Conservation (phyloP, 148 eudicot genomes). For the Amaranthus cruentus region DNA sequence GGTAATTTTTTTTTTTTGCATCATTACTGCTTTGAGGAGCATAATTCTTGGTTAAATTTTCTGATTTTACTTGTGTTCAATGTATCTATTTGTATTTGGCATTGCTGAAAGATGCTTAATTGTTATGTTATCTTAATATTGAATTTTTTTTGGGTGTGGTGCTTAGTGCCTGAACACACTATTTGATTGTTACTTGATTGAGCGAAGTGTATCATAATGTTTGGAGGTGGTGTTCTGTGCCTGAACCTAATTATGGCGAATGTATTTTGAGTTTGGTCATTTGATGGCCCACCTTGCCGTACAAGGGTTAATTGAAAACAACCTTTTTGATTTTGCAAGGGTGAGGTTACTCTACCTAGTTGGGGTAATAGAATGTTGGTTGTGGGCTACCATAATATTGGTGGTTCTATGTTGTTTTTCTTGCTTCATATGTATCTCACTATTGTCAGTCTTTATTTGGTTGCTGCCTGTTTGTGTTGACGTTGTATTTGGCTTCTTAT, state of each 20-base stretch:
- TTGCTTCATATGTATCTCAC: not conserved
- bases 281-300: not conserved
- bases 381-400: too few species aligned
- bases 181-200: not conserved
- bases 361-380: too few species aligned
- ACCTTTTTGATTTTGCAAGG: too few species aligned
- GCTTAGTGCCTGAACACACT: not conserved
- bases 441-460: not conserved
- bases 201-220: not conserved
- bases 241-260: not conserved
- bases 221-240: not conserved
- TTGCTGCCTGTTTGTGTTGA: not conserved
- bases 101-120: not conserved
- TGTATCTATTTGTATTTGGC: not conserved
- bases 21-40: not conserved
- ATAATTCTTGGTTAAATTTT: not conserved
- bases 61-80: not conserved
- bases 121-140: not conserved
- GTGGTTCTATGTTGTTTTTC: not conserved
- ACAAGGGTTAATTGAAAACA: too few species aligned
- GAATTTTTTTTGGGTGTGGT: not conserved
- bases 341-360: too few species aligned
- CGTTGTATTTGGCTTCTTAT: not conserved
- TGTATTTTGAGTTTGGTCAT: too few species aligned
- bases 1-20: conserved; percentile 31